Evolutionary conservation across 495 filamentous ascomycete species (phyloP).

Genomic region (Pyronema omphalodes): DNA sequence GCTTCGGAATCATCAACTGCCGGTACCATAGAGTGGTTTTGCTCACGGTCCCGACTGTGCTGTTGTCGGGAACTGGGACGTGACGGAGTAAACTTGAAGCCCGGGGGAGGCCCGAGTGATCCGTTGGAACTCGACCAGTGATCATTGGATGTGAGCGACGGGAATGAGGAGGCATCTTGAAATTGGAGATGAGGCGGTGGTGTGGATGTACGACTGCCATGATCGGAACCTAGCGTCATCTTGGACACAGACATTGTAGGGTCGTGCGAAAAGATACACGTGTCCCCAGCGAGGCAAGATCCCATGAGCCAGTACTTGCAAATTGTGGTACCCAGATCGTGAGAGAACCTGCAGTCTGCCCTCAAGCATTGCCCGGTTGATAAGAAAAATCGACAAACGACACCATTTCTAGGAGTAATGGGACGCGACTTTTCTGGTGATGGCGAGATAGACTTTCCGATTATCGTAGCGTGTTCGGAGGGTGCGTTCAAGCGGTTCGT

Average conservation of each 20-base stretch:
- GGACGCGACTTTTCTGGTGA: constrained; percentile 36
- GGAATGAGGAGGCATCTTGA: constrained; percentile 80
- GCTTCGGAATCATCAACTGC: constrained; percentile 87
- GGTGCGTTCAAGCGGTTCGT: constrained; percentile 23
- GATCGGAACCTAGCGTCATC: constrained; percentile 24
- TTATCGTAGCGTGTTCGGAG: constrained; percentile 34
- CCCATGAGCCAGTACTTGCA: constrained; percentile 99
- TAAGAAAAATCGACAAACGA: constrained; percentile 92
- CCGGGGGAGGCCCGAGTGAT: constrained; percentile 39
- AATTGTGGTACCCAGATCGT: constrained; percentile 84
- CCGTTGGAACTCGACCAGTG: constrained; percentile 38
- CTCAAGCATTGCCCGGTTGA: constrained; percentile 82
- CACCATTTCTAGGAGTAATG: constrained; percentile 57
- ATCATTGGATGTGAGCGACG: constrained; percentile 45
- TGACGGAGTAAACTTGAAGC: constrained; percentile 51
- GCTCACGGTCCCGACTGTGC: constrained; percentile 42
- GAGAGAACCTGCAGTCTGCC: constrained; percentile 91
- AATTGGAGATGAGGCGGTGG: constrained; percentile 48
- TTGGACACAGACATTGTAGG: constrained; percentile 38
- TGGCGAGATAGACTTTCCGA: constrained; percentile 80
- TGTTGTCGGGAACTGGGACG: constrained; percentile 80
- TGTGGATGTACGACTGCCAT: constrained; percentile 23
- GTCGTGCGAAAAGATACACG: constrained; percentile 95
- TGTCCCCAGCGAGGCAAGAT: constrained; percentile 83
- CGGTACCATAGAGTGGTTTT: constrained; percentile 37